Conservation (phyloP, 345 rosid species). For the Trapa incisa region DNA sequence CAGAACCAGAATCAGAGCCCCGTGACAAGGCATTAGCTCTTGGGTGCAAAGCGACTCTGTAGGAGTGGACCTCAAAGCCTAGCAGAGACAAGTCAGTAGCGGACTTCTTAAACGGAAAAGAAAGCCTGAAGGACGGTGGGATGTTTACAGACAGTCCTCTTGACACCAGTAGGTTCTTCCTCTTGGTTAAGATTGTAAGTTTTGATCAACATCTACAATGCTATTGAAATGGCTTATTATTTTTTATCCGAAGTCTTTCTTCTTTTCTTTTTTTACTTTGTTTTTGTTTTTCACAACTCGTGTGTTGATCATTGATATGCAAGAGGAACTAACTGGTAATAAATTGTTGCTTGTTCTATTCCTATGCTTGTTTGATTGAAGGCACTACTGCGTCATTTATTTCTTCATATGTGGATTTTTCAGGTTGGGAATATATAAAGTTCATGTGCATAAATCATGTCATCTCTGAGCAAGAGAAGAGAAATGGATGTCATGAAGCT, state of each 20-base stretch:
- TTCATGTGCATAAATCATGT: slow-evolving; percentile 17
- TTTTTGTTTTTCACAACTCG: neutral
- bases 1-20: slow-evolving; percentile 50
- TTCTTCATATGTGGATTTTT: neutral
- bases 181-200: slow-evolving; percentile 32
- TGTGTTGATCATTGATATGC: neutral
- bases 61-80: slow-evolving; percentile 37
- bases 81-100: slow-evolving; percentile 49
- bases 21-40: slow-evolving; percentile 44
- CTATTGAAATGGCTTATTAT: neutral
- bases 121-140: slow-evolving; percentile 93
- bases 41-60: slow-evolving; percentile 43
- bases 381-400: neutral
- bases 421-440: slow-evolving; percentile 7
- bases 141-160: slow-evolving; percentile 58
- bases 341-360: neutral
- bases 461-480: slow-evolving; percentile 53
- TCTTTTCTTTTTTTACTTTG: neutral
- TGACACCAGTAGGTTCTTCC: slow-evolving; percentile 47
- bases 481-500: slow-evolving; percentile 54
- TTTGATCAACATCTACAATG: neutral
- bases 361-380: neutral
- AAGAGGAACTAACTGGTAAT: neutral
- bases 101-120: slow-evolving; percentile 52
- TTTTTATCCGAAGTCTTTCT: neutral